Conservation (phyloP, 73 alveolate genomes). For the Tetrahymena borealis region DNA sequence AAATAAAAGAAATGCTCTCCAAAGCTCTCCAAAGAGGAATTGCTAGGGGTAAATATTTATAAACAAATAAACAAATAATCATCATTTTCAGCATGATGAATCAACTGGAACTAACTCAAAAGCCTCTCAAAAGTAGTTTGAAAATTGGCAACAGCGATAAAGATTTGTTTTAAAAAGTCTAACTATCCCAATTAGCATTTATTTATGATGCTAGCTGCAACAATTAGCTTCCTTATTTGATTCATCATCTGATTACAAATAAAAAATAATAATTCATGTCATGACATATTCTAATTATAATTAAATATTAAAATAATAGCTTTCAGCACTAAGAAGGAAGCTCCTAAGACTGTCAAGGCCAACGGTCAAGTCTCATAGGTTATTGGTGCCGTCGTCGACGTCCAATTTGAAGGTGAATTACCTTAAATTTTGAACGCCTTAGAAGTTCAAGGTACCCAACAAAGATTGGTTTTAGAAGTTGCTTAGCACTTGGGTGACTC, state of each 20-base stretch:
- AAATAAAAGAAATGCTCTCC: not conserved
- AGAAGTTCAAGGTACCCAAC: slow-evolving; percentile 77
- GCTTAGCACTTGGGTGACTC: slow-evolving; percentile 92
- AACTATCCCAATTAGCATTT: not conserved
- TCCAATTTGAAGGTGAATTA: slow-evolving; percentile 86
- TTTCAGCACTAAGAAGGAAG: slow-evolving; percentile 22
- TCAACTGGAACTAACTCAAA: not conserved
- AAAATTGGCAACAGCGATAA: not conserved
- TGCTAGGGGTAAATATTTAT: not conserved
- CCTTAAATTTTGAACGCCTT: slow-evolving; percentile 95
- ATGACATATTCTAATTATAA: not conserved
- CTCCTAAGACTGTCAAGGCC: slow-evolving; percentile 13
- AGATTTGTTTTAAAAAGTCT: not conserved
- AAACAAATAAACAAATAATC: not conserved
- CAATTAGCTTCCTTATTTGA: not conserved
- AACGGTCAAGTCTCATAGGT: slow-evolving; percentile 81
- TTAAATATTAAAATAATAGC: not conserved
- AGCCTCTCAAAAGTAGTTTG: not conserved
- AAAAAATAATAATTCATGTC: not conserved
- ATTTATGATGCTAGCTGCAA: not conserved
- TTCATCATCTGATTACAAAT: not conserved
- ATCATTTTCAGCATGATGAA: not conserved
- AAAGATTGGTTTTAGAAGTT: slow-evolving; percentile 88
- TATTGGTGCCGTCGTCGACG: slow-evolving; percentile 98
- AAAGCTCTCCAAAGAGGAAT: not conserved